Evolutionary conservation across 176 grass and related monocot species (phyloP), one percentile per base, ranked within the genome.

Genomic region (Aegilops bicornis): DNA sequence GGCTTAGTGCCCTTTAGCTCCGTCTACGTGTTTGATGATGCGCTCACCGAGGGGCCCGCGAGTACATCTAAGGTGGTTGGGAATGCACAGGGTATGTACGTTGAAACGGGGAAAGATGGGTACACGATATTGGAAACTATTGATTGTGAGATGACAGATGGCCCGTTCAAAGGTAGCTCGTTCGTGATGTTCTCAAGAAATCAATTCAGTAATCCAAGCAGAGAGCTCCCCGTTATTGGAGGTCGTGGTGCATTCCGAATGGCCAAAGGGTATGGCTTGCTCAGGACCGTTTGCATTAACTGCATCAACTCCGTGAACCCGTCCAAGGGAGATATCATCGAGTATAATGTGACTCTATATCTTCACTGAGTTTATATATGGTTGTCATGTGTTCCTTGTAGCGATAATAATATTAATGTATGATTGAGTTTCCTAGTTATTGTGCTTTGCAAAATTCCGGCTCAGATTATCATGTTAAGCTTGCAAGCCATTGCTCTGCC

Each of bases 201-300:
- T 42, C 42, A 75, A 50, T 75, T 75, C 24, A 75, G 72, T 19
- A 75, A 75, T 5, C 24, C 72, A 75, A 50, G 14, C 15, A 75
- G 86, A 15, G 92, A 93, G 69, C 68, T 93, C 31, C 83, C 92
- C 50, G 24, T 93, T 65, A 76, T 93, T 79, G 92, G 92, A 50
- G 92, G 92, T 43, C 89, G 86, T 2, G 92, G 92, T 22, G 27
- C 23, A 40, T 93, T 93, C 10, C 79, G 89, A 58, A 81, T 94
- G 86, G 92, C 89, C 3, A 31, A 56, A 29, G 92, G 92, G 0
- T 89, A 73, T 7, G 89, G 86, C 19, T 3, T 78, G 50, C 86
- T 94, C 2, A 69, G 29, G 23, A 91, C 89, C 7, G 72, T 75
- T 6, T 75, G 42, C 42, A 8, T 75, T 17, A 14, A 75, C 4